These are phyloP conservation scores for Rhizophagus clarus DNA, from an alignment of 192 early-diverging fungal genomes.

Conservation along the genomic window DNA sequence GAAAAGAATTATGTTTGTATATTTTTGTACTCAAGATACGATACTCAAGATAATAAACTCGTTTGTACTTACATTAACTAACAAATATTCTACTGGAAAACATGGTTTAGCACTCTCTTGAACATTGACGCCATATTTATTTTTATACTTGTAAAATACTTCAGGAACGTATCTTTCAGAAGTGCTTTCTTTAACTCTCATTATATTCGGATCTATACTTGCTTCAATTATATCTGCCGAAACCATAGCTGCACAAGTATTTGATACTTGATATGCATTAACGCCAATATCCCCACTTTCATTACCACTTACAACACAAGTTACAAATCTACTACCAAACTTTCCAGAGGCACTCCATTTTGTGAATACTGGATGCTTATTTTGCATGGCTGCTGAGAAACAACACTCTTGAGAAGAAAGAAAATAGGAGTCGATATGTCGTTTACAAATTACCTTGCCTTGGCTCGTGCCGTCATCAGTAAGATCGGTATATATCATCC, in stretches of 20 bases:
- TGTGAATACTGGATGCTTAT: slow-evolving; percentile 65
- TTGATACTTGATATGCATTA: slow-evolving; percentile 89
- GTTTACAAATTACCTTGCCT: slow-evolving; percentile 83
- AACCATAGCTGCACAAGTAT: slow-evolving; percentile 85
- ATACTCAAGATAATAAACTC: slow-evolving; percentile 18
- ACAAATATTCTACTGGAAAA: slow-evolving; percentile 95
- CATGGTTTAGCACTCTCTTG: slow-evolving; percentile 90
- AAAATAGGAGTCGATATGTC: slow-evolving; percentile 93
- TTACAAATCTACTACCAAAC: slow-evolving; percentile 94
- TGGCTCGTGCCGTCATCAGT: slow-evolving; percentile 75
- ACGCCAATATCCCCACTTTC: slow-evolving; percentile 85
- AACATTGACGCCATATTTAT: slow-evolving; percentile 89
- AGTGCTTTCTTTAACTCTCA: slow-evolving; percentile 79
- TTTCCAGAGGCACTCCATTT: slow-evolving; percentile 75
- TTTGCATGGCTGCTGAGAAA: slow-evolving; percentile 85
- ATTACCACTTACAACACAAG: slow-evolving; percentile 91
- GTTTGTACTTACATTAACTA: slow-evolving; percentile 75
- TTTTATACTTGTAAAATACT: slow-evolving; percentile 94
- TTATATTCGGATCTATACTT: slow-evolving; percentile 79
- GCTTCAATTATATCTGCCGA: slow-evolving; percentile 91
- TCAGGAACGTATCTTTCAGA: slow-evolving; percentile 89
- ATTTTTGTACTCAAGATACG: slow-evolving; percentile 21
- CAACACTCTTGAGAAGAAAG: slow-evolving; percentile 87
- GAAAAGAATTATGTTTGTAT: neutral
- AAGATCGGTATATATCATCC: slow-evolving; percentile 95